Evolutionary conservation across 768 basidiomycete genomes (phyloP).

Genomic region (Podaxis pistillaris): DNA sequence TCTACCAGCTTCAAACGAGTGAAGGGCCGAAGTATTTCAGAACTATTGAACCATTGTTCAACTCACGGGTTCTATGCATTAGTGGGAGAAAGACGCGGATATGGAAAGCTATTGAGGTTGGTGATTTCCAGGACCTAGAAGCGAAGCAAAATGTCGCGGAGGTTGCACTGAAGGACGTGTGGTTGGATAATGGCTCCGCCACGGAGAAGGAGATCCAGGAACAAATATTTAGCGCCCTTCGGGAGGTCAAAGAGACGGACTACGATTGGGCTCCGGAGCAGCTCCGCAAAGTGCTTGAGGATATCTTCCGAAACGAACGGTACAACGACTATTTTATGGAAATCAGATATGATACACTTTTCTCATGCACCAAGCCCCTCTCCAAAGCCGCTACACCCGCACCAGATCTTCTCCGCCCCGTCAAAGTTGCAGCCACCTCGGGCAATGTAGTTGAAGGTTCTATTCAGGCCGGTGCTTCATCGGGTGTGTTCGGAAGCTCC

Average conservation of each 20-base stretch:
- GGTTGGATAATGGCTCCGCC: slow-evolving; percentile 13
- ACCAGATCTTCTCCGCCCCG: neutral
- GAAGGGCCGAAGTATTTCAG: slow-evolving; percentile 1
- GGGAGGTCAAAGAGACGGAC: neutral
- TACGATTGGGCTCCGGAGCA: neutral
- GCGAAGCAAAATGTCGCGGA: slow-evolving; percentile 1
- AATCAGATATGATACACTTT: neutral
- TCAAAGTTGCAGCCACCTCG: neutral
- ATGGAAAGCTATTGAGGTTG: slow-evolving; percentile 14
- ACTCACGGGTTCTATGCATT: slow-evolving; percentile 3
- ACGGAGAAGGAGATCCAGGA: slow-evolving; percentile 20
- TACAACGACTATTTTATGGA: slow-evolving; percentile 5
- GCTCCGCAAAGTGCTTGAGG: neutral
- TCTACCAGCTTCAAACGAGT: neutral
- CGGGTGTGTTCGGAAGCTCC: neutral
- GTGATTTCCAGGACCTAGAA: neutral
- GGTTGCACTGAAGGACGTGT: slow-evolving; percentile 21
- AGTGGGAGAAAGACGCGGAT: slow-evolving; percentile 15
- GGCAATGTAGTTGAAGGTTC: neutral
- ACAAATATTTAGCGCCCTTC: slow-evolving; percentile 12
- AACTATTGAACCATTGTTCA: neutral
- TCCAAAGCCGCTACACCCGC: neutral
- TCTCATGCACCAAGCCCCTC: neutral
- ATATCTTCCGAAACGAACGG: neutral
- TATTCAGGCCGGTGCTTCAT: neutral